A percentile compares a stretch with the other conserved stretches of the same genome.
Conservation (phyloP, 306 rosid genomes). For the Alnus rubra region DNA sequence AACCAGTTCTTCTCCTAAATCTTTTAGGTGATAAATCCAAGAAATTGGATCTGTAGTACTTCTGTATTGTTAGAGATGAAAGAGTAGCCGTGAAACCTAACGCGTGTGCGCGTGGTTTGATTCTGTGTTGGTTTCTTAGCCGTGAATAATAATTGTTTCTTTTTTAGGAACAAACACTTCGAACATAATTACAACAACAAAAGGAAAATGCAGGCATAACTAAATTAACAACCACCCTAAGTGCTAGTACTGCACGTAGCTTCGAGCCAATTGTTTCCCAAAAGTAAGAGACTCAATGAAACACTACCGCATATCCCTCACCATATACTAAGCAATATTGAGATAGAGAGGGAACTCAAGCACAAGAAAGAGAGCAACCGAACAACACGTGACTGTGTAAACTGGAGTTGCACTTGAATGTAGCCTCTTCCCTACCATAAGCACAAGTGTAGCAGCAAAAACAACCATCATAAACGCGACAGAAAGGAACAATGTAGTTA, state of each 20-base stretch:
- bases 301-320: neutral
- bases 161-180: no score
- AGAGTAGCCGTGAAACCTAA: no score
- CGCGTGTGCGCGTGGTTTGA: no score
- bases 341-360: constrained; percentile 23
- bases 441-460: constrained; percentile 23
- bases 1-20: no score
- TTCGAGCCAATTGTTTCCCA: neutral
- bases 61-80: neutral
- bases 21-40: neutral
- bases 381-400: constrained; percentile 5
- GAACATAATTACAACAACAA: no score
- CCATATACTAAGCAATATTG: constrained; percentile 16
- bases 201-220: no score
- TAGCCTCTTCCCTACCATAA: constrained; percentile 9
- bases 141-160: no score
- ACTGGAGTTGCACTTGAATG: constrained; percentile 23
- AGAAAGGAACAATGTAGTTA: constrained; percentile 15
- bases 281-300: neutral
- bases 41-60: neutral
- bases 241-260: no score
- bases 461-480: constrained; percentile 24
- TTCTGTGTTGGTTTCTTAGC: no score
- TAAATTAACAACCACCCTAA: no score
- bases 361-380: constrained; percentile 14